Evolutionary conservation across 2,329 filamentous ascomycete genomes (phyloP), one percentile per base, ranked within the genome.

Genomic region (Dactylellina drechsleri): DNA sequence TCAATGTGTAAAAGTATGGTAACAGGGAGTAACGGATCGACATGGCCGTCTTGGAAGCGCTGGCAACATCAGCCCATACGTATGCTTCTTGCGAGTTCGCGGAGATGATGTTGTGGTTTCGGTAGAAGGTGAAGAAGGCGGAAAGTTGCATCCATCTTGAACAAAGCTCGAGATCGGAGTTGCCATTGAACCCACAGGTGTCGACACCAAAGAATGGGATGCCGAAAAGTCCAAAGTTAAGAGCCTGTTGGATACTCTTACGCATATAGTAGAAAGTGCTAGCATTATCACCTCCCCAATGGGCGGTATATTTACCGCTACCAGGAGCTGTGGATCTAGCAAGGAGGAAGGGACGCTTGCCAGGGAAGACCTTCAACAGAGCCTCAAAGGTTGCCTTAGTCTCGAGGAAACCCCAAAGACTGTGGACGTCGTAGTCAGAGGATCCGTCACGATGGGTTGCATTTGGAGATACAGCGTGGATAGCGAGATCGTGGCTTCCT

Each of bases 361-460:
- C 84, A 0, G 90, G 88, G 73, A 88, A 87, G 16, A 91, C 84
- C 1, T 84, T 81, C 2, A 89, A 83, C 36, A 95, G 86, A 68
- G 88, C 91, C 54, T 90, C 83, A 80, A 92, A 92, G 0, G 92
- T 95, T 8, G 91, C 90, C 73, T 91, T 90, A 67, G 92, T 84
- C 77, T 93, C 91, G 80, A 90, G 88, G 79, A 91, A 86, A 0
- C 91, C 91, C 79, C 86, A 94, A 0, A 95, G 82, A 79, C 92
- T 95, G 84, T 96, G 92, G 26, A 92, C 87, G 80, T 96, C 92
- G 80, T 96, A 96, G 80, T 96, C 90, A 47, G 87, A 81, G 0
- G 87, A 84, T 2, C 91, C 91, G 78, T 92, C 90, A 53, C 87
- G 84, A 79, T 95, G 91, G 1, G 90, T 92, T 0, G 92, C 90